A percentile compares a stretch with the other conserved stretches of the same genome.
phyloP scores from a whole-genome alignment of 148 eudicot species.

The Silene latifolia region DNA sequence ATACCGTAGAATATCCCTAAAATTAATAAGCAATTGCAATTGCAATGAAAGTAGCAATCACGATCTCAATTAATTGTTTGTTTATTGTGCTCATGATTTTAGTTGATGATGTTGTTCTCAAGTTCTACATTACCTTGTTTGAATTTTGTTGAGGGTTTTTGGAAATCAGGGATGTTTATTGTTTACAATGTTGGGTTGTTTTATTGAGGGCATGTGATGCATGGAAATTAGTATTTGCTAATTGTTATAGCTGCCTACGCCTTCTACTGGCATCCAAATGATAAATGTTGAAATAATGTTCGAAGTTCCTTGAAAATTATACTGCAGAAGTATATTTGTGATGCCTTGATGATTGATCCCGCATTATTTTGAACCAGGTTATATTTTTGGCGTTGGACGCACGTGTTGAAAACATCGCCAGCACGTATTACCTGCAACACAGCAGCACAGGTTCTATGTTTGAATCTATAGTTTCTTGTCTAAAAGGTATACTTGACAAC shows the following conservation, averaged over 20 bases:
- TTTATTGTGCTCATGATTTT: neutral
- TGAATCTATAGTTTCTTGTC: constrained; percentile 41
- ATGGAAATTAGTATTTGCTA: neutral
- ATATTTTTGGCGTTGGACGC: constrained; percentile 67
- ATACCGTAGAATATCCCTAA: no score
- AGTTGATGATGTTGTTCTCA: neutral
- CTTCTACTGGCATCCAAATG: neutral
- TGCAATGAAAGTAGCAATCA: constrained; percentile 2
- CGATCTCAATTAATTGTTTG: neutral
- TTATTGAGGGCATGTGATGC: neutral
- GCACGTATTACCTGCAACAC: constrained; percentile 70
- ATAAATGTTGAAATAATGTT: neutral
- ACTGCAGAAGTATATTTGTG: constrained; percentile 12
- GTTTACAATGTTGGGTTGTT: neutral
- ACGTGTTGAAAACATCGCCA: constrained; percentile 56
- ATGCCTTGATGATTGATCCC: neutral
- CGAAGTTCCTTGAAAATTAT: neutral
- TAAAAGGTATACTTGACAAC: constrained; percentile 34
- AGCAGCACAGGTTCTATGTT: constrained; percentile 57
- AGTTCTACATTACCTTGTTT: neutral
- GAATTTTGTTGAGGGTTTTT: neutral
- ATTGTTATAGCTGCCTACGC: neutral
- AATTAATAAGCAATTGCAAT: neutral
- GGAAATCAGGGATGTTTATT: neutral
- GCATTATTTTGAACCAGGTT: constrained; percentile 44